Conservation (phyloP, 2,329 filamentous ascomycete species). For the Pyrenochaeta sp. region DNA sequence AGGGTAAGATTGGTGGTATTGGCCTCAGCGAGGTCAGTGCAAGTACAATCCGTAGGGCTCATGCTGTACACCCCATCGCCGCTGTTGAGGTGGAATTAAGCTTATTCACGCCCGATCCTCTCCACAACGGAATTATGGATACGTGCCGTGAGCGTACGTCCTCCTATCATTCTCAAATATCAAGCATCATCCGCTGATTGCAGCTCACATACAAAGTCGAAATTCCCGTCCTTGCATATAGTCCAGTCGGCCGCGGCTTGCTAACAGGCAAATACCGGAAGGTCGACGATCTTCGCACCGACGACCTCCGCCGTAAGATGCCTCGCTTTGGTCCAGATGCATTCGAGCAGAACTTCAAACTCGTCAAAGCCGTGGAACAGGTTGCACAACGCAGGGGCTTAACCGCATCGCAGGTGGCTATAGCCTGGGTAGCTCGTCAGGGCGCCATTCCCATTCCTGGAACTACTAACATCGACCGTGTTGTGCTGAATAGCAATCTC, state of each 20-base stretch:
- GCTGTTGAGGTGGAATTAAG: conserved; percentile 67
- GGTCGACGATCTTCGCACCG: conserved; percentile 62
- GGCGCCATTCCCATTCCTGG: conserved; percentile 72
- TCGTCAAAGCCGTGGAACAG: conserved; percentile 66
- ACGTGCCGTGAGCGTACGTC: conserved; percentile 58
- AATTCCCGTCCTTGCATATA: conserved; percentile 72
- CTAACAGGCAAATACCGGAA: conserved; percentile 49
- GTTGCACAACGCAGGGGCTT: conserved; percentile 66
- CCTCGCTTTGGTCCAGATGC: conserved; percentile 70
- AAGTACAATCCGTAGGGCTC: conserved; percentile 53
- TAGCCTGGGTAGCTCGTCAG: conserved; percentile 65
- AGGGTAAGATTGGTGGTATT: conserved; percentile 51
- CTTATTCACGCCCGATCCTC: conserved; percentile 61
- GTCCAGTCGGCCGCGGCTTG: conserved; percentile 69
- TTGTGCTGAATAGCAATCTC: conserved; percentile 68
- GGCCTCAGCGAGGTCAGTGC: conserved; percentile 51
- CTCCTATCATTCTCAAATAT: not conserved
- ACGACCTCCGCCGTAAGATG: conserved; percentile 54
- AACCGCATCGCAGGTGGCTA: conserved; percentile 68
- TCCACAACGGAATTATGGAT: conserved; percentile 62
- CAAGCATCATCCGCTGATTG: no score
- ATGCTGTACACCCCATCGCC: conserved; percentile 60
- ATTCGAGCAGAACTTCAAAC: conserved; percentile 68
- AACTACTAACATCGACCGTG: conserved; percentile 61
- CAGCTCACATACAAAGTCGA: conserved; percentile 42